Base-by-base conservation (phyloP, 768 basidiomycete species). In the Auricularia auricula-judae region DNA sequence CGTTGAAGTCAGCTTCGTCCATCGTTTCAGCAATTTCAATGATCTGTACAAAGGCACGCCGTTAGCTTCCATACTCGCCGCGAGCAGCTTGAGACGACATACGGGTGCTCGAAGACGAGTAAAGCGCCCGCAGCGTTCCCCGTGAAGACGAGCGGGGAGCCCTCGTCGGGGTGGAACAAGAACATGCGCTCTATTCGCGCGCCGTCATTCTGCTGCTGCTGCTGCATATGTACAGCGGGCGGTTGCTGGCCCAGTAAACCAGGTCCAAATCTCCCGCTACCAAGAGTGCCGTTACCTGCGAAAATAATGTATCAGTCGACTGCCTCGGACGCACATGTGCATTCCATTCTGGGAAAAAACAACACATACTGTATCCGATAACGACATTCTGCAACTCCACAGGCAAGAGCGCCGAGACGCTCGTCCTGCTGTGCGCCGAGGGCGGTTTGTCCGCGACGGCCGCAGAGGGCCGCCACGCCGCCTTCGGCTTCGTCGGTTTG, bases 81-180 rank as follows among this genome's bases (percentile, higher is more conserved):
- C 29, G 23, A 34, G 5, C 16, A 59, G 23, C 23, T 8, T 8
- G 56, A 29, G 14, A 59, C 23, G 29, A 71, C 84, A 64, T 71
- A 92, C 91, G 79, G 80, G 5, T 82, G 67, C 2, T 81, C 78
- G 91, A 91, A 94, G 64, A 91, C 77, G 0, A 83, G 84, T 33
- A 94, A 80, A 0, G 86, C 85, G 3, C 93, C 93, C 69, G 91
- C 89, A 64, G 89, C 87, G 0, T 81, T 82, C 2, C 92, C 91
- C 14, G 88, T 91, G 14, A 91, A 75, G 16, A 95, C 75, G 36
- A 84, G 81, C 18, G 75, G 80, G 66, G 89, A 84, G 43, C 84
- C 72, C 18, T 78, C 75, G 61, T 81, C 79, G 8, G 84, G 78
- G 18, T 81, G 23, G 56, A 59, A 72, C 36, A 80, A 67, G 65